These are phyloP conservation scores for Pseudofabraea citricarpa DNA, from an alignment of 2,329 filamentous ascomycete species.

Conservation along the genomic window DNA sequence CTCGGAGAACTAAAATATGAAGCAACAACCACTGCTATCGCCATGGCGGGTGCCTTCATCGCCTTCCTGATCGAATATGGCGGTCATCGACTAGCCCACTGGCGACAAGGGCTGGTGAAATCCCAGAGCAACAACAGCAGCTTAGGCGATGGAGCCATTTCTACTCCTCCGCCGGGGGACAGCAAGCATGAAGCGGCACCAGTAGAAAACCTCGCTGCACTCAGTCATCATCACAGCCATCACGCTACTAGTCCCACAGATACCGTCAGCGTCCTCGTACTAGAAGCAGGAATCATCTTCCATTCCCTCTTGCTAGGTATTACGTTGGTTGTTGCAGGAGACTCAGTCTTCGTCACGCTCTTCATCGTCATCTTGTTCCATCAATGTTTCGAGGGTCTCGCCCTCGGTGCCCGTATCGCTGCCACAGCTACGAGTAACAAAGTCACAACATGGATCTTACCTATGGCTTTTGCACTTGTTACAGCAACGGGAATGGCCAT, in stretches of 20 bases:
- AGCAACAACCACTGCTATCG: conserved; percentile 62
- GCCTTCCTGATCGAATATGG: conserved; percentile 68
- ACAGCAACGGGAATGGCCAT: conserved; percentile 79
- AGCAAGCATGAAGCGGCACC: too few relatives aligned
- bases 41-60: conserved; percentile 70
- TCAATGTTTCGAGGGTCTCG: conserved; percentile 74
- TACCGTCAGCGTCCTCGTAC: conserved; percentile 59
- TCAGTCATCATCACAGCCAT: neutral
- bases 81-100: conserved; percentile 52
- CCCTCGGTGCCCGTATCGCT: conserved; percentile 67
- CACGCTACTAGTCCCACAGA: conserved; percentile 22
- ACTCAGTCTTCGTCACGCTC: conserved; percentile 51
- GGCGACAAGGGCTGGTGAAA: conserved; percentile 14
- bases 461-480: conserved; percentile 59
- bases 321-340: conserved; percentile 55
- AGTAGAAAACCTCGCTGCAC: too few relatives aligned
- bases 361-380: conserved; percentile 70
- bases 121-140: too few relatives aligned
- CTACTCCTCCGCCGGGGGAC: too few relatives aligned
- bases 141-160: too few relatives aligned
- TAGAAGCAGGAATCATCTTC: conserved; percentile 72
- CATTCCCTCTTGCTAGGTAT: conserved; percentile 65
- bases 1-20: conserved; percentile 64
- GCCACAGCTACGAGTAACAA: conserved; percentile 25
- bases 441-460: conserved; percentile 55